Percentiles rank a stretch among this genome's conserved stretches.
Conservation (phyloP, 352 stramenopile species). For the Thalassiosira livingstoniorum region DNA sequence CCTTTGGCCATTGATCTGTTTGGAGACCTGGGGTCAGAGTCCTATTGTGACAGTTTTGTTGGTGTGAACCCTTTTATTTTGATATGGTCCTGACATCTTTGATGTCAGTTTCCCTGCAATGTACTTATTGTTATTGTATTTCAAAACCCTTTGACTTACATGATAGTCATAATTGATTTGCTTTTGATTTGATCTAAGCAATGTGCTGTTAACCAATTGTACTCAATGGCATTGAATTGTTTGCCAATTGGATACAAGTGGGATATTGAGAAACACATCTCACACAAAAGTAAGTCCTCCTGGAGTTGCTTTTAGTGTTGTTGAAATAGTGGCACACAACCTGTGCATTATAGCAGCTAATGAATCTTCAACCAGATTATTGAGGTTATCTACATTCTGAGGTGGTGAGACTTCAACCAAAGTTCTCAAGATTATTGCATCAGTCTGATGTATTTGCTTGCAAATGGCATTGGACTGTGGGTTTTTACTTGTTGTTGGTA, state of each 20-base stretch:
- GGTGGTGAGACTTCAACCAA: slow-evolving; percentile 39
- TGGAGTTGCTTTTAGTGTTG: slow-evolving; percentile 41
- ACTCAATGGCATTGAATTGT: slow-evolving; percentile 35
- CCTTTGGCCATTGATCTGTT: slow-evolving; percentile 52
- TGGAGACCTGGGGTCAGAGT: slow-evolving; percentile 17
- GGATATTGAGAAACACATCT: slow-evolving; percentile 70
- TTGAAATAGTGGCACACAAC: slow-evolving; percentile 39
- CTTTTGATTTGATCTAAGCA: slow-evolving; percentile 29
- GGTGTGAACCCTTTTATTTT: slow-evolving; percentile 41
- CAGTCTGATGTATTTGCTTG: slow-evolving; percentile 58
- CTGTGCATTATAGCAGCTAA: slow-evolving; percentile 52
- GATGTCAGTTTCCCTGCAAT: too few relatives aligned
- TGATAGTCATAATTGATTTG: slow-evolving; percentile 40
- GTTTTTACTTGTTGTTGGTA: slow-evolving; percentile 52
- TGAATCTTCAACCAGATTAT: slow-evolving; percentile 52
- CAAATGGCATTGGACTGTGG: slow-evolving; percentile 61
- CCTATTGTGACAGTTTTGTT: slow-evolving; percentile 58
- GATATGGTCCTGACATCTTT: slow-evolving; percentile 37
- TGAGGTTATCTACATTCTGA: slow-evolving; percentile 26
- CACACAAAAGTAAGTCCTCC: slow-evolving; percentile 48
- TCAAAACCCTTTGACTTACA: slow-evolving; percentile 28
- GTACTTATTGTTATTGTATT: slow-evolving; percentile 23
- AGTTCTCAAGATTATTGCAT: slow-evolving; percentile 52
- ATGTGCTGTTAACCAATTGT: slow-evolving; percentile 48
- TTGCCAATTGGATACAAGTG: slow-evolving; percentile 53